phyloP scores from a whole-genome alignment of 164 flowering plant genomes.

The Akebia trifoliata region DNA sequence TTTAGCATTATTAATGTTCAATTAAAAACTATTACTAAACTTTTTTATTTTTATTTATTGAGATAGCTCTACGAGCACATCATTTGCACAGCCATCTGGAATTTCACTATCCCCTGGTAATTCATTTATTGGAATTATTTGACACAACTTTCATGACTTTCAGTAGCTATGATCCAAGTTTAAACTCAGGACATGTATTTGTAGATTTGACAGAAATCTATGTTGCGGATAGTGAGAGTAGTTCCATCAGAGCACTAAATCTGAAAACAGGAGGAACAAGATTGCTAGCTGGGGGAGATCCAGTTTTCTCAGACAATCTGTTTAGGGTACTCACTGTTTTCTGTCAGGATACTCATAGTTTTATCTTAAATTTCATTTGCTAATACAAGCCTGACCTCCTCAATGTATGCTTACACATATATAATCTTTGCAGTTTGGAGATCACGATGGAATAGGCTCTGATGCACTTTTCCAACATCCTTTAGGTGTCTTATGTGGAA shows the following conservation, averaged over 20 bases:
- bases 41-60: constrained; percentile 13
- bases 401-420: neutral
- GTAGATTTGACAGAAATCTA: constrained; percentile 61
- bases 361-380: neutral
- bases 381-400: neutral
- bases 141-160: neutral
- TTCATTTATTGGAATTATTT: constrained; percentile 3
- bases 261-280: constrained; percentile 85
- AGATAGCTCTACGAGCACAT: constrained; percentile 64
- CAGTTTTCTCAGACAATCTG: constrained; percentile 75
- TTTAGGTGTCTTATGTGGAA: constrained; percentile 72
- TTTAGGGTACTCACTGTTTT: constrained; percentile 50
- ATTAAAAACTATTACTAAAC: neutral
- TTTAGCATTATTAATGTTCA: neutral
- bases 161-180: neutral
- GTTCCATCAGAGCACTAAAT: constrained; percentile 83
- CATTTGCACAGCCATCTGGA: constrained; percentile 97
- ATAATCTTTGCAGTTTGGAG: constrained; percentile 67
- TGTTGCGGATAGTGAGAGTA: constrained; percentile 97
- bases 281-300: constrained; percentile 90
- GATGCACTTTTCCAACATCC: constrained; percentile 98
- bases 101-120: constrained; percentile 78
- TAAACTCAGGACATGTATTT: neutral
- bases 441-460: constrained; percentile 83
- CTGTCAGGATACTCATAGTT: constrained; percentile 2